These are phyloP conservation scores for Oenanthe sinensis DNA, from an alignment of 129 eudicot genomes.

Conservation along the genomic window DNA sequence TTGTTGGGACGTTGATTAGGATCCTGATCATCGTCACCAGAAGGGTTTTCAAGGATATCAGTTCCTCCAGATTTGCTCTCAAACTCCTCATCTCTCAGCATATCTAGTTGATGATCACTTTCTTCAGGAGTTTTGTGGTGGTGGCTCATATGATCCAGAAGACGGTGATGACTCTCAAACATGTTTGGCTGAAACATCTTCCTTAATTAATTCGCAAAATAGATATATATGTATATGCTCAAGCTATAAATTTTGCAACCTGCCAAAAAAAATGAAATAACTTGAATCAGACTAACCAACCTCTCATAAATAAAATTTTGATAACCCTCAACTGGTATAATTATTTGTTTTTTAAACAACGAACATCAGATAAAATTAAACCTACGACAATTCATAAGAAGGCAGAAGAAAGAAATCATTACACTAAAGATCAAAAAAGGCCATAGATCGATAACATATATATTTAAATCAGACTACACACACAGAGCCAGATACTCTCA, in stretches of 20 bases:
- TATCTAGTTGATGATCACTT: conserved; percentile 38
- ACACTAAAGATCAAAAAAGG: not conserved
- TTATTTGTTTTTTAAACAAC: not conserved
- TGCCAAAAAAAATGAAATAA: not conserved
- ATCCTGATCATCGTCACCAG: conserved; percentile 87
- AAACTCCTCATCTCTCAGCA: conserved; percentile 69
- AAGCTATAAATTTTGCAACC: not conserved
- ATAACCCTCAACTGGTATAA: not conserved
- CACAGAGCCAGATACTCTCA: no score
- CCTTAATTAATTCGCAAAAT: not conserved
- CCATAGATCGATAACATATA: not conserved
- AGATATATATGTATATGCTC: not conserved
- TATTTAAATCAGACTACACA: not conserved
- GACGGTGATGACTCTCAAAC: conserved; percentile 63
- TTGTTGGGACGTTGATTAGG: conserved; percentile 85
- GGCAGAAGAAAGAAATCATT: not conserved
- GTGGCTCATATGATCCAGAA: conserved; percentile 44
- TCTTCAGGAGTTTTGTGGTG: conserved; percentile 46
- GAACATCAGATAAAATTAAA: not conserved
- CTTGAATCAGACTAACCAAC: not conserved
- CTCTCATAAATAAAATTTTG: not conserved
- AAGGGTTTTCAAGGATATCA: conserved; percentile 77
- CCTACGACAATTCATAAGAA: no score
- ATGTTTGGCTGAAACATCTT: conserved; percentile 46
- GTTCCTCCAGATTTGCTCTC: conserved; percentile 95